These are phyloP conservation scores for Scleroderma bovista DNA, from an alignment of 768 basidiomycete species.

Conservation along the genomic window DNA sequence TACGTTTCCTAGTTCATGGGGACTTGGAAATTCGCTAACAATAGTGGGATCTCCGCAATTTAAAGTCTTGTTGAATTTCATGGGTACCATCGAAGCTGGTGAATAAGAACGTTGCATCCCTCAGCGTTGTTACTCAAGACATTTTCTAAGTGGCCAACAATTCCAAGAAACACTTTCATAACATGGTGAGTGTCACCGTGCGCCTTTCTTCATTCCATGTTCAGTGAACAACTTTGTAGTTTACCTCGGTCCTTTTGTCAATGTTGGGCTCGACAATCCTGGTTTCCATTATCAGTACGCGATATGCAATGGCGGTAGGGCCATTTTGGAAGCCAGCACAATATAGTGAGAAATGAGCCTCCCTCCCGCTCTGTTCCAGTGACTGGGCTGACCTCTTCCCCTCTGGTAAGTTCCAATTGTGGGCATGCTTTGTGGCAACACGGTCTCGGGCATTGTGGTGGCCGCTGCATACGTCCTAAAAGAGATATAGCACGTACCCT, in stretches of 20 bases:
- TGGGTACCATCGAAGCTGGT: slow-evolving; percentile 55
- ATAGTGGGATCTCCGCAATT: background rate
- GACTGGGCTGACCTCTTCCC: too few relatives aligned
- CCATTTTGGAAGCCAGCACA: slow-evolving; percentile 86
- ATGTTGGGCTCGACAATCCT: slow-evolving; percentile 75
- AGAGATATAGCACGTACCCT: slow-evolving; percentile 57
- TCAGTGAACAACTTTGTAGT: slow-evolving; percentile 31
- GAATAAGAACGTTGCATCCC: slow-evolving; percentile 10
- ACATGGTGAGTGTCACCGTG: slow-evolving; percentile 53
- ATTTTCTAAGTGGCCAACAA: slow-evolving; percentile 65
- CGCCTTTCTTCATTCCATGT: background rate
- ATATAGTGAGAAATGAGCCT: slow-evolving; percentile 51
- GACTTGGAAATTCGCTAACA: background rate
- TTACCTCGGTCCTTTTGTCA: slow-evolving; percentile 55
- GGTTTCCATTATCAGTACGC: slow-evolving; percentile 68
- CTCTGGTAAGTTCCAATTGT: slow-evolving; percentile 61
- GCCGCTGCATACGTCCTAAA: slow-evolving; percentile 63
- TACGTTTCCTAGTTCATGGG: slow-evolving; percentile 33
- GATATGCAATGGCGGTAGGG: slow-evolving; percentile 67
- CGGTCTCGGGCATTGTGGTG: slow-evolving; percentile 72
- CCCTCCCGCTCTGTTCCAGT: too few relatives aligned
- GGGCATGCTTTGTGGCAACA: slow-evolving; percentile 81
- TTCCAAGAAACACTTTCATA: slow-evolving; percentile 59
- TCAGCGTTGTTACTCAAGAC: background rate
- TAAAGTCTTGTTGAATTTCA: slow-evolving; percentile 44